These are phyloP conservation scores for Gossypium australe DNA, from an alignment of 345 rosid genomes.

Conservation along the genomic window DNA sequence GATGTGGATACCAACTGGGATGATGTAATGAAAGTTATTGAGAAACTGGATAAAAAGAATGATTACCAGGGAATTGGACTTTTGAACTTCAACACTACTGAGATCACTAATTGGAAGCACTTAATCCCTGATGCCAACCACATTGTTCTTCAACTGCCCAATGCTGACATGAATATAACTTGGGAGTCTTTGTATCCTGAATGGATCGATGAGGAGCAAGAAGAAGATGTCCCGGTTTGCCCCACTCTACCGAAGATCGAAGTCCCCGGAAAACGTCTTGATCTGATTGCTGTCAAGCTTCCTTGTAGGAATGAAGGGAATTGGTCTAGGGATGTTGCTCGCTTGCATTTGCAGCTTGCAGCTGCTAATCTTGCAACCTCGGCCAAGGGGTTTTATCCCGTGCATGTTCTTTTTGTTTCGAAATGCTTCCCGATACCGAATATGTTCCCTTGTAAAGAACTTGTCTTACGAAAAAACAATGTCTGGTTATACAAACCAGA, in stretches of 20 bases:
- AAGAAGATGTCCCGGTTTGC: slow-evolving; percentile 70
- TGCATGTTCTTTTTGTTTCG: slow-evolving; percentile 60
- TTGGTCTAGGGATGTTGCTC: slow-evolving; percentile 91
- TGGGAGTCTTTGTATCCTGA: slow-evolving; percentile 89
- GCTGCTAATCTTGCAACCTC: slow-evolving; percentile 73
- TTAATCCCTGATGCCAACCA: slow-evolving; percentile 41
- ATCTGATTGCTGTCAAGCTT: slow-evolving; percentile 78
- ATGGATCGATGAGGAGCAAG: slow-evolving; percentile 99
- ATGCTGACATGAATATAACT: slow-evolving; percentile 49
- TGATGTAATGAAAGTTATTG: slow-evolving; percentile 48
- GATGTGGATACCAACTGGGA: slow-evolving; percentile 58
- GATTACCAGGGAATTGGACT: slow-evolving; percentile 63
- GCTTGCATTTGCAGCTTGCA: slow-evolving; percentile 81
- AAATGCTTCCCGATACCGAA: slow-evolving; percentile 80
- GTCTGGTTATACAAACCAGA: slow-evolving; percentile 75
- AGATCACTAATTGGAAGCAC: slow-evolving; percentile 60
- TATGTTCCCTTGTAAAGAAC: slow-evolving; percentile 75
- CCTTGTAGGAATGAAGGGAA: slow-evolving; percentile 77
- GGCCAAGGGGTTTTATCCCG: slow-evolving; percentile 62
- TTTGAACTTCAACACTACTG: slow-evolving; percentile 60
- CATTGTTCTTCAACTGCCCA: slow-evolving; percentile 38
- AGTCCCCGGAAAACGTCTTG: slow-evolving; percentile 58
- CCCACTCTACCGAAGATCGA: slow-evolving; percentile 60
- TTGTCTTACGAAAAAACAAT: slow-evolving; percentile 45
- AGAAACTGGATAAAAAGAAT: slow-evolving; percentile 29